Conservation (phyloP, 306 rosid species). For the Corylus heterophylla region DNA sequence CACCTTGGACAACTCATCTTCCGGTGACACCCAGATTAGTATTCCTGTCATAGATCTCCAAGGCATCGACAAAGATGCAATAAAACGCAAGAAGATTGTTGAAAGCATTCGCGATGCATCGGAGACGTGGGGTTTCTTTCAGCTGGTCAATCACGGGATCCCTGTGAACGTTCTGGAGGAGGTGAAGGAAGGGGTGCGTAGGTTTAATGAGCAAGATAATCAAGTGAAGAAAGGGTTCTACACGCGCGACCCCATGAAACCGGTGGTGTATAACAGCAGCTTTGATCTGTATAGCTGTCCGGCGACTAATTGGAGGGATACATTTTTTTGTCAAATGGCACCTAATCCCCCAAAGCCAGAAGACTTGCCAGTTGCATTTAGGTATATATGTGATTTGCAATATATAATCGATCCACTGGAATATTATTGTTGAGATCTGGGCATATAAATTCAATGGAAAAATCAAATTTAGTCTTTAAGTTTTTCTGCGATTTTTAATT, state of each 20-base stretch:
- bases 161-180: conserved; percentile 36
- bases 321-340: not conserved
- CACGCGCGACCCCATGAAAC: conserved; percentile 20
- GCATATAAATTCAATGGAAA: too few relatives aligned
- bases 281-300: conserved; percentile 29
- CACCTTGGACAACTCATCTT: conserved; percentile 1
- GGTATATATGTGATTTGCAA: conserved; percentile 15
- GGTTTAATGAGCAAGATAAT: conserved; percentile 41
- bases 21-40: not conserved
- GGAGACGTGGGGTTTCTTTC: conserved; percentile 49
- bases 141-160: conserved; percentile 47
- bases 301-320: conserved; percentile 31
- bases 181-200: conserved; percentile 29
- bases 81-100: conserved; percentile 22
- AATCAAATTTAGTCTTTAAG: too few relatives aligned
- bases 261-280: conserved; percentile 31
- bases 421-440: not conserved
- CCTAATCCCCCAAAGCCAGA: conserved; percentile 26
- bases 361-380: conserved; percentile 24
- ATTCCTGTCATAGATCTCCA: conserved; percentile 51
- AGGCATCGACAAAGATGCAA: conserved; percentile 8
- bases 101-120: conserved; percentile 32
- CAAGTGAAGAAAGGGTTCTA: conserved; percentile 38
- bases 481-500: too few relatives aligned
- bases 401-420: not conserved